Conservation (phyloP, 305 asterid genomes). For the Nicotiana rustica region DNA sequence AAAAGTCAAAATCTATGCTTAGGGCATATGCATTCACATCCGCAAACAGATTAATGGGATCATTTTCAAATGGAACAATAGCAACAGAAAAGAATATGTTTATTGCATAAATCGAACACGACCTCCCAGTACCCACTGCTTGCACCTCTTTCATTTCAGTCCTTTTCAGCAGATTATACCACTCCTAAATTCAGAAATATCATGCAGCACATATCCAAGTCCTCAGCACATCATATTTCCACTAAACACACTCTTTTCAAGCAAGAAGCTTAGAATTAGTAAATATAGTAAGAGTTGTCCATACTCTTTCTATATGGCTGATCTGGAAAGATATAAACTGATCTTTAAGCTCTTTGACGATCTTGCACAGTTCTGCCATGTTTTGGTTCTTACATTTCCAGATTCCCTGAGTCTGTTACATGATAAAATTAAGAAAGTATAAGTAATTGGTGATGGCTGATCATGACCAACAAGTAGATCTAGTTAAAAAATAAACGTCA, state of each 20-base stretch:
- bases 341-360: slow-evolving; percentile 84
- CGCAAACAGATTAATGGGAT: neutral
- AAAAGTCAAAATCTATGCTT: neutral
- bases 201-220: neutral
- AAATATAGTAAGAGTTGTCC: slow-evolving; percentile 36
- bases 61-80: neutral
- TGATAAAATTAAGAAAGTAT: slow-evolving; percentile 25
- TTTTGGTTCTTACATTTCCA: slow-evolving; percentile 90
- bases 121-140: neutral
- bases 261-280: neutral
- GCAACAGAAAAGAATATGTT: neutral
- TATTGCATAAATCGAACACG: neutral
- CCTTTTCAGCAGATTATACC: slow-evolving; percentile 6
- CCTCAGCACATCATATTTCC: neutral
- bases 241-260: neutral
- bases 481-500: neutral
- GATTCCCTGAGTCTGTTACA: slow-evolving; percentile 75
- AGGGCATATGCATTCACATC: neutral
- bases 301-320: slow-evolving; percentile 76
- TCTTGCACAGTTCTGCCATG: slow-evolving; percentile 91
- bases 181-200: neutral
- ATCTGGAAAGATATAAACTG: slow-evolving; percentile 78
- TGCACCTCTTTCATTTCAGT: neutral
- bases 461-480: neutral
- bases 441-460: neutral